Conservation (phyloP, 140 eudicot species). For the Flaveria floridana region DNA sequence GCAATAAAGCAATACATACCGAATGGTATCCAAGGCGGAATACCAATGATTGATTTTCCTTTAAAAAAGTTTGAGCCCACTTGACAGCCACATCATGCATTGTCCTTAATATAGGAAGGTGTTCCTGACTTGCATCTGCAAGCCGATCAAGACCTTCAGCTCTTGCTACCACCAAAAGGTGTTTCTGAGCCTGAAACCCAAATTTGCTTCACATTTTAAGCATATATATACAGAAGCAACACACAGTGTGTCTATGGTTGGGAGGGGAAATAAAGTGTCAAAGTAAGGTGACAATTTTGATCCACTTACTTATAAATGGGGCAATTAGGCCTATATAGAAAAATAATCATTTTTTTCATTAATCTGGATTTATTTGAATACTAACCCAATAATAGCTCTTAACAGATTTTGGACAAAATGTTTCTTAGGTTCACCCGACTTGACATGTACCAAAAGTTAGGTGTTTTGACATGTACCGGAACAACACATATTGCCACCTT, state of each 20-base stretch:
- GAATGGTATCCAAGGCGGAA: conserved; percentile 97
- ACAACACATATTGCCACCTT: conserved; percentile 20
- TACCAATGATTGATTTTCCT: conserved; percentile 53
- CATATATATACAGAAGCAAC: conserved; percentile 19
- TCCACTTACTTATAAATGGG: not conserved
- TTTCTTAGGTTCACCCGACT: not conserved
- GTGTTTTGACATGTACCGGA: not conserved
- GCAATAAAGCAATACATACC: conserved; percentile 42
- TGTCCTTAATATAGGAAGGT: conserved; percentile 52
- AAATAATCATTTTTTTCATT: not conserved
- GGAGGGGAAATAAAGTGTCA: not conserved
- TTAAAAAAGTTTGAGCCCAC: conserved; percentile 58
- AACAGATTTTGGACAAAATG: not conserved
- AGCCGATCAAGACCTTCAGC: conserved; percentile 67
- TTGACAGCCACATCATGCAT: conserved; percentile 77
- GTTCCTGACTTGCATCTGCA: conserved; percentile 58
- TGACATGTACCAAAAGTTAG: not conserved
- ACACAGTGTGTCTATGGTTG: not conserved
- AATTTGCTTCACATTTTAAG: not conserved
- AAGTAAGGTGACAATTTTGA: not conserved
- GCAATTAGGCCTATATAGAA: not conserved
- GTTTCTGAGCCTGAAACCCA: conserved; percentile 66
- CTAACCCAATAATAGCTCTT: not conserved
- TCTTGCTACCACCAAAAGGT: conserved; percentile 73
- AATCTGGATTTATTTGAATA: not conserved